Evolutionary conservation across 2,329 filamentous ascomycete species (phyloP), one percentile per base, ranked within the genome.

Genomic region (Hymenotorrendiella dingleyae): DNA sequence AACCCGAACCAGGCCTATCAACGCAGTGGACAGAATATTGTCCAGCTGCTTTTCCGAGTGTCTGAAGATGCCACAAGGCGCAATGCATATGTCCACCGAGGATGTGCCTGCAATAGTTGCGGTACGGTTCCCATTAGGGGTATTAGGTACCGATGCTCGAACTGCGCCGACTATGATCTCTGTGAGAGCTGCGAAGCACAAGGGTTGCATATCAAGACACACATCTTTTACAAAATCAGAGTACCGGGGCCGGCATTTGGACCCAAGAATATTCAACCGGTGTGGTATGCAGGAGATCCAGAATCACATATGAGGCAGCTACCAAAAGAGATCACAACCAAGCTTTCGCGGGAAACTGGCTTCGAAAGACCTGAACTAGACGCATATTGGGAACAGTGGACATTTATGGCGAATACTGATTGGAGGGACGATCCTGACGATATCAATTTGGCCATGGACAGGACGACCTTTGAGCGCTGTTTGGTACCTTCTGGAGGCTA

Each of bases 351-450:
- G 42, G 82, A 86, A 48, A 89, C 85, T 0, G 80, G 80, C 14
- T 86, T 94, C 64, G 89, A 96, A 58, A 78, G 84, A 21, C 84
- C 88, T 2, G 88, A 94, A 62, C 70, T 98, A 5, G 91, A 97
- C 65, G 91, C 90, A 6, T 78, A 94, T 30, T 97, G 90, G 83
- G 91, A 97, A 59, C 91, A 97, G 60, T 98, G 94, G 76, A 90
- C 86, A 4, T 96, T 90, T 62, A 82, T 96, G 65, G 91, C 91
- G 30, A 91, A 86, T 53, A 83, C 82, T 5, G 82, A 91, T 60
- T 95, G 85, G 84, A 69, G 79, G 24, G 77, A 84, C 14, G 91
- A 97, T 59, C 86, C 88, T 0, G 81, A 86, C 54, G 76, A 82
- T 17, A 73, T 96, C 30, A 72, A 76, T 42, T 73, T 91, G 54